Conservation (phyloP, 495 filamentous ascomycete genomes). For the Oidiodendron maius region DNA sequence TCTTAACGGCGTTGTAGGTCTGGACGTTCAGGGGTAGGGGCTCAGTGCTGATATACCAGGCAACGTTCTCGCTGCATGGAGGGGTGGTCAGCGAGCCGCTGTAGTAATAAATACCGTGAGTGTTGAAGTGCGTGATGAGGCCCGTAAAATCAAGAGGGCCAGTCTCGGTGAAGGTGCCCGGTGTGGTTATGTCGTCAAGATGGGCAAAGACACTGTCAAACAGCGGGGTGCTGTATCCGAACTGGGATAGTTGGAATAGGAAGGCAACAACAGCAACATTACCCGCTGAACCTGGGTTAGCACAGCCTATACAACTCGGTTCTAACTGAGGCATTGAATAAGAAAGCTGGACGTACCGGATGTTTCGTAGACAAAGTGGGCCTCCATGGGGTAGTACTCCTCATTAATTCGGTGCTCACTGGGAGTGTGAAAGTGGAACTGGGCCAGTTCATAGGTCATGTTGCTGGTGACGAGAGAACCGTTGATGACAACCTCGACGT, state of each 20-base stretch:
- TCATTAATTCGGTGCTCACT: conserved; percentile 57
- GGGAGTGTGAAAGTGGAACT: conserved; percentile 68
- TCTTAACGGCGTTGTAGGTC: conserved; percentile 49
- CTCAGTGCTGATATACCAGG: conserved; percentile 49
- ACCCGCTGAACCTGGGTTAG: too few species aligned
- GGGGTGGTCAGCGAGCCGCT: conserved; percentile 63
- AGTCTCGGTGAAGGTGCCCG: conserved; percentile 50
- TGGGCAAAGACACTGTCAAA: conserved; percentile 48
- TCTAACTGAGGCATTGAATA: too few species aligned
- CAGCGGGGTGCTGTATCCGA: conserved; percentile 39
- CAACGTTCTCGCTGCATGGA: conserved; percentile 57
- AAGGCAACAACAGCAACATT: conserved; percentile 51
- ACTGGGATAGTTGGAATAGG: conserved; percentile 54
- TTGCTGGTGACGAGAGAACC: conserved; percentile 7
- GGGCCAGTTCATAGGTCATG: conserved; percentile 17
- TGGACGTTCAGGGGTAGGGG: conserved; percentile 45
- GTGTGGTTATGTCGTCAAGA: conserved; percentile 43
- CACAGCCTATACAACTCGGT: too few species aligned
- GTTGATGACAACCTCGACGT: conserved; percentile 47
- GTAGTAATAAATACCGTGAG: conserved; percentile 31
- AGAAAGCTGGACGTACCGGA: conserved; percentile 26
- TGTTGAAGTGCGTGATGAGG: conserved; percentile 29
- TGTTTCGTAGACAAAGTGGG: conserved; percentile 59
- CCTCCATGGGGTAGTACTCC: conserved; percentile 55
- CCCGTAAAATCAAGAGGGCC: conserved; percentile 49